Evolutionary conservation across 2,329 filamentous ascomycete genomes (phyloP).

Genomic region (Polytolypa hystricis): DNA sequence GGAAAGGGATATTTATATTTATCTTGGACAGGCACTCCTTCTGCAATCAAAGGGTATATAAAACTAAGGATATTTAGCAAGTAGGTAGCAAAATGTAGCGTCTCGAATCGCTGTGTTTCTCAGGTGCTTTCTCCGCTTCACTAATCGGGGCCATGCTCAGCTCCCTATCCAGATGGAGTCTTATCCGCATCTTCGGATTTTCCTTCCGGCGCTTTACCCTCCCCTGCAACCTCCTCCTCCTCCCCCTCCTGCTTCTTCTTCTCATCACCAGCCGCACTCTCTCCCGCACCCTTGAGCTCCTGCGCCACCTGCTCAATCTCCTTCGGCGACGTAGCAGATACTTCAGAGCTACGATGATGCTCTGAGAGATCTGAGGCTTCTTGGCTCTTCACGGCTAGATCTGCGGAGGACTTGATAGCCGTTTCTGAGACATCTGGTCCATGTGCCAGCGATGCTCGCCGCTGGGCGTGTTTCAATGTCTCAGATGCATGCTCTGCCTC

Average conservation of each 20-base stretch:
- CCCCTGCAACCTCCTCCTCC: conserved; percentile 14
- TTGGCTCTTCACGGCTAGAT: conserved; percentile 20
- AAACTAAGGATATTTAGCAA: too few relatives aligned
- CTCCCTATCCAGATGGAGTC: too few relatives aligned
- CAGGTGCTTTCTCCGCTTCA: too few relatives aligned
- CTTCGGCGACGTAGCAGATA: conserved; percentile 23
- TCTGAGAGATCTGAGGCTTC: conserved; percentile 26
- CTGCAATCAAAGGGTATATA: too few relatives aligned
- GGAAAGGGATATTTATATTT: too few relatives aligned
- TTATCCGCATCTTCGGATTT: too few relatives aligned
- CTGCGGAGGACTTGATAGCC: conserved; percentile 28
- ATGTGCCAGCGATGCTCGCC: not conserved
- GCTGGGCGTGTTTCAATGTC: not conserved
- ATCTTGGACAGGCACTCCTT: too few relatives aligned
- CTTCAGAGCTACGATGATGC: conserved; percentile 28
- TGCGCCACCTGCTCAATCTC: conserved; percentile 25
- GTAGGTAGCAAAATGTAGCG: too few relatives aligned
- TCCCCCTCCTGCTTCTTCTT: conserved; percentile 20
- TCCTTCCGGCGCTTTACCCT: conserved; percentile 12
- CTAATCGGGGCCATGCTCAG: too few relatives aligned
- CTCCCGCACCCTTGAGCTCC: conserved; percentile 29
- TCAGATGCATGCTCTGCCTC: not conserved
- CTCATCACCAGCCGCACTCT: conserved; percentile 17
- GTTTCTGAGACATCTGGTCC: conserved; percentile 18
- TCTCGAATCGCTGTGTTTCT: too few relatives aligned